phyloP scores from a whole-genome alignment of 2,329 filamentous ascomycete species.

The Anisogramma anomala region DNA sequence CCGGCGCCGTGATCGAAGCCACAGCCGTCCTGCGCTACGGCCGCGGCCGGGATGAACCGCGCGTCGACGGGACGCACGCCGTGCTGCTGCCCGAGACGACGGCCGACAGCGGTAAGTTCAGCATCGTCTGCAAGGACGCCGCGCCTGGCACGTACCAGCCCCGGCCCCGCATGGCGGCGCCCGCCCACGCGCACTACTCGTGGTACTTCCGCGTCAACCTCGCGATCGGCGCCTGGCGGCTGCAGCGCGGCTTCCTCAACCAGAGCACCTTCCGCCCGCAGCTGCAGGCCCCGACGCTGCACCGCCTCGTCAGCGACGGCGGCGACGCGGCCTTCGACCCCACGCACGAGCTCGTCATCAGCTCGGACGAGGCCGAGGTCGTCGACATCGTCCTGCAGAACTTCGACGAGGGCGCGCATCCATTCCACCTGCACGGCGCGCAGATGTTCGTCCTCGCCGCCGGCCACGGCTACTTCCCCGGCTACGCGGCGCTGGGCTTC shows the following conservation, averaged over 20 bases:
- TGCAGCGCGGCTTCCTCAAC: slow-evolving; percentile 49
- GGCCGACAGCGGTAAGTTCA: slow-evolving; percentile 22
- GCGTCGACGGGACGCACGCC: no score
- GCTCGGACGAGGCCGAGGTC: slow-evolving; percentile 35
- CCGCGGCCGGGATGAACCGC: not conserved
- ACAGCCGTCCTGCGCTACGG: slow-evolving; percentile 38
- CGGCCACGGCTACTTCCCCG: slow-evolving; percentile 53
- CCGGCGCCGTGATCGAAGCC: slow-evolving; percentile 33
- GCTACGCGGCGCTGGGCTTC: slow-evolving; percentile 28
- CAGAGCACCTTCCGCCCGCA: slow-evolving; percentile 40
- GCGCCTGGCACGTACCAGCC: slow-evolving; percentile 35
- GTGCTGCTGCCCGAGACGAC: slow-evolving; percentile 25
- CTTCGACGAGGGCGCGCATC: slow-evolving; percentile 48
- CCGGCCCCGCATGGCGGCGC: slow-evolving; percentile 29
- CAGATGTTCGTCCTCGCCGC: slow-evolving; percentile 41
- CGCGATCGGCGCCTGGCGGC: slow-evolving; percentile 45
- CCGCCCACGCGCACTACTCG: slow-evolving; percentile 35
- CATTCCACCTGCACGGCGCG: slow-evolving; percentile 56
- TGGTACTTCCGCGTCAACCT: slow-evolving; percentile 47
- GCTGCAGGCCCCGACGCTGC: slow-evolving; percentile 35
- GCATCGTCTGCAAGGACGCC: slow-evolving; percentile 39
- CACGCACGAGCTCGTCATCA: slow-evolving; percentile 40
- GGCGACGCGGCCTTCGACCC: slow-evolving; percentile 37
- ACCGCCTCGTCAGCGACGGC: slow-evolving; percentile 38
- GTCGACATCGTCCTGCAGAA: slow-evolving; percentile 53